Conservation (phyloP, 805 yeast genomes). For the Candida nemodendra region DNA sequence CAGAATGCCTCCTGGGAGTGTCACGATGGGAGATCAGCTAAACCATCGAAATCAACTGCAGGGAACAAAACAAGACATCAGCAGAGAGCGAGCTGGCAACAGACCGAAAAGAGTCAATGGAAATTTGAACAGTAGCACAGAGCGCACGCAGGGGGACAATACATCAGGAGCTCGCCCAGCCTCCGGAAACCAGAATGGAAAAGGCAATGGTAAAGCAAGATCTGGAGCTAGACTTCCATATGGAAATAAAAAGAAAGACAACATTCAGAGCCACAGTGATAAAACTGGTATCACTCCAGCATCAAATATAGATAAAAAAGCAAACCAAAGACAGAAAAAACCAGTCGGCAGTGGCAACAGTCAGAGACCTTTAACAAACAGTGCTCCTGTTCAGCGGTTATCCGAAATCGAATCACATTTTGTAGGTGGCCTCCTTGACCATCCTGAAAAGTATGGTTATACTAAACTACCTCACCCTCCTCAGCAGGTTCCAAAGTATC, state of each 20-base stretch:
- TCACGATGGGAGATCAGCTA: background rate
- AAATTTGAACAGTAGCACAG: background rate
- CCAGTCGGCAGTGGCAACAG: no score
- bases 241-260: background rate
- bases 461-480: slow-evolving; percentile 18
- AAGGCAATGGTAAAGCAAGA: background rate
- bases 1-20: no score
- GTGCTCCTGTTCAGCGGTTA: background rate
- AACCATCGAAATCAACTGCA: background rate
- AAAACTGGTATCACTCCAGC: no score
- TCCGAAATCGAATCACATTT: slow-evolving; percentile 26
- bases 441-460: slow-evolving; percentile 32
- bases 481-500: slow-evolving; percentile 29
- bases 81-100: background rate
- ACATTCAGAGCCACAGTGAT: no score
- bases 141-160: background rate
- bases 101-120: background rate
- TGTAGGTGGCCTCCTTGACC: slow-evolving; percentile 29
- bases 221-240: background rate
- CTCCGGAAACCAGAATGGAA: no score
- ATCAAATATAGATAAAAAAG: no score
- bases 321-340: no score
- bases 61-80: background rate
- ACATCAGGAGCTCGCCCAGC: background rate
- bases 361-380: no score